Evolutionary conservation across 2,329 filamentous ascomycete species (phyloP), one percentile per base, ranked within the genome.

Genomic region (Pseudopithomyces chartarum): DNA sequence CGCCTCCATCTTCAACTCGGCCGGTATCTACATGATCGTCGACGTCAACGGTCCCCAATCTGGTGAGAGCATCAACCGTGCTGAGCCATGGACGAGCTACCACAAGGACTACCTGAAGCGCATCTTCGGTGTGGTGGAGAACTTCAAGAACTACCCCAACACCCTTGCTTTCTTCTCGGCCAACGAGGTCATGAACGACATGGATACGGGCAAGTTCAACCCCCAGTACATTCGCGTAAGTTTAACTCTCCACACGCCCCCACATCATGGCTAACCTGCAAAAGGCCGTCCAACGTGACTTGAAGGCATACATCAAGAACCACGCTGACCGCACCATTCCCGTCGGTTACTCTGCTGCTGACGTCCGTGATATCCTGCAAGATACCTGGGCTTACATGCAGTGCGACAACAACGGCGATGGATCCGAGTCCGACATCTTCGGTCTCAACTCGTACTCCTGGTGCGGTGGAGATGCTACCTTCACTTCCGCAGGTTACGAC

Each of bases 371-470:
- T 1, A 85, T 91, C 42, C 84, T 93, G 22, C 81, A 87, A 71
- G 90, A 93, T 67, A 89, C 85, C 53, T 92, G 84, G 85, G 86
- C 89, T 73, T 93, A 90, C 78, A 82, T 92, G 78, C 83, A 89
- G 72, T 93, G 90, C 78, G 79, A 82, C 36, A 74, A 77, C 39
- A 67, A 74, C 66, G 79, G 84, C 58, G 81, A 85, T 58, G 81
- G 84, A 71, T 90, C 87, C 63, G 84, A 85, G 29, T 86, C 84
- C 54, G 90, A 94, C 68, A 80, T 93, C 67, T 92, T 93, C 68
- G 90, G 90, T 36, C 81, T 94, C 55, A 93, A 93, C 78, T 86
- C 84, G 78, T 88, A 87, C 77, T 89, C 88, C 76, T 90, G 88
- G 72, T 91, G 89, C 82, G 90, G 89, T 66, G 85, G 83, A 52